Evolutionary conservation across 2,329 filamentous ascomycete species (phyloP).

Genomic region (Exserohilum rostratum): DNA sequence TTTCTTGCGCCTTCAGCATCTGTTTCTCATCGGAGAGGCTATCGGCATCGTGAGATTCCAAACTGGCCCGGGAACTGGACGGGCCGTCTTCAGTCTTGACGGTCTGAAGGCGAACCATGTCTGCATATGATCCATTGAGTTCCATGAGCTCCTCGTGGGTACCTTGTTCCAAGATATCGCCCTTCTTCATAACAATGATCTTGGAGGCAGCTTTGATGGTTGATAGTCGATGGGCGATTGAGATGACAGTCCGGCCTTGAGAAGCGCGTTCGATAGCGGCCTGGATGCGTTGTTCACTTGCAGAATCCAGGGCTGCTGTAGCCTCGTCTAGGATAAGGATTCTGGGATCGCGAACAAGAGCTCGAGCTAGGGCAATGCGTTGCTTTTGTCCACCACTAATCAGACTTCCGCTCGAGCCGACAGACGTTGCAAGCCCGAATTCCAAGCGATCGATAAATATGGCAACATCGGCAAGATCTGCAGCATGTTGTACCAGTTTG

Average conservation of each 20-base stretch:
- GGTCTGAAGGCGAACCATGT: slow-evolving; percentile 57
- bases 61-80: slow-evolving; percentile 28
- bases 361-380: slow-evolving; percentile 63
- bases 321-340: slow-evolving; percentile 68
- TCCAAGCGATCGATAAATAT: slow-evolving; percentile 62
- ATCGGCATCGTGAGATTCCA: slow-evolving; percentile 30
- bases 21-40: slow-evolving; percentile 28
- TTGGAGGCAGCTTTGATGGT: slow-evolving; percentile 46
- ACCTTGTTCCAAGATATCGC: slow-evolving; percentile 46
- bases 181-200: slow-evolving; percentile 49
- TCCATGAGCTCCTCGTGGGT: slow-evolving; percentile 43
- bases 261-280: slow-evolving; percentile 44
- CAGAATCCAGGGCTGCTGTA: slow-evolving; percentile 65
- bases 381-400: slow-evolving; percentile 66
- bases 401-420: slow-evolving; percentile 61
- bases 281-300: slow-evolving; percentile 63
- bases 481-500: slow-evolving; percentile 56
- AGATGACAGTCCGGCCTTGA: slow-evolving; percentile 44
- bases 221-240: slow-evolving; percentile 49
- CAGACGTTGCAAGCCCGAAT: slow-evolving; percentile 54
- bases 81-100: slow-evolving; percentile 50
- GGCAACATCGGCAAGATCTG: slow-evolving; percentile 64
- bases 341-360: slow-evolving; percentile 61
- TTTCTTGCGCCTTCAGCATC: slow-evolving; percentile 14
- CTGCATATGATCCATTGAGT: slow-evolving; percentile 53